A percentile compares a stretch with the other conserved stretches of the same genome.
Conservation (phyloP, 1,284 basidiomycete genomes). For the Cutaneotrichosporon sp. region DNA sequence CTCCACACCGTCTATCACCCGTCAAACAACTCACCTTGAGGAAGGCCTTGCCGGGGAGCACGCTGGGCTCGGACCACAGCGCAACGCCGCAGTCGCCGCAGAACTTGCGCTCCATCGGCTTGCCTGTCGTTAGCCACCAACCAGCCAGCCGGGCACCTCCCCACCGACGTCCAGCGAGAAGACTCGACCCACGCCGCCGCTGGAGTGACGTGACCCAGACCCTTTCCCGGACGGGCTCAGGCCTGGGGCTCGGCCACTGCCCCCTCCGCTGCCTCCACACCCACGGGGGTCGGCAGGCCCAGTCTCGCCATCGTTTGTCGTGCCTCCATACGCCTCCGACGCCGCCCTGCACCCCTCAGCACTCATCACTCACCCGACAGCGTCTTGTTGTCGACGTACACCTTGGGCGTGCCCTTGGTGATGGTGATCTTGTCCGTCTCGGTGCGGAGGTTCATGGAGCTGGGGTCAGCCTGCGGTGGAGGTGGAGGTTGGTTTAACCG, state of each 20-base stretch:
- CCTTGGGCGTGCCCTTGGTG: slow-evolving; percentile 19
- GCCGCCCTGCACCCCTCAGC: not conserved
- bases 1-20: too few relatives aligned
- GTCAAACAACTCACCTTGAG: slow-evolving; percentile 11
- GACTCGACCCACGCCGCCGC: too few relatives aligned
- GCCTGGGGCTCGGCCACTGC: too few relatives aligned
- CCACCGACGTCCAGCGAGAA: too few relatives aligned
- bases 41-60: slow-evolving; percentile 6
- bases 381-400: slow-evolving; percentile 15
- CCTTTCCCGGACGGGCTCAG: too few relatives aligned
- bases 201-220: too few relatives aligned
- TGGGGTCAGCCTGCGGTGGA: slow-evolving; percentile 10
- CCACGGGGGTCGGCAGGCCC: too few relatives aligned
- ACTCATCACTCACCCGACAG: slow-evolving; percentile 6
- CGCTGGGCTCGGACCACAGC: slow-evolving; percentile 20
- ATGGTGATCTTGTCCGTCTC: slow-evolving; percentile 10
- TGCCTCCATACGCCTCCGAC: too few relatives aligned
- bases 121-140: slow-evolving; percentile 13
- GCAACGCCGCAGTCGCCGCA: slow-evolving; percentile 22
- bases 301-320: too few relatives aligned
- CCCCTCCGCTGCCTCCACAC: too few relatives aligned
- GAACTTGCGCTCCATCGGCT: slow-evolving; percentile 20
- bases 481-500: not conserved
- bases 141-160: too few relatives aligned
- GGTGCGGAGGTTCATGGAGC: slow-evolving; percentile 19